Percentiles rank a stretch among this genome's conserved stretches.
These are phyloP conservation scores for Rhizopogon sp. DNA, from an alignment of 768 basidiomycete species.

Conservation along the genomic window DNA sequence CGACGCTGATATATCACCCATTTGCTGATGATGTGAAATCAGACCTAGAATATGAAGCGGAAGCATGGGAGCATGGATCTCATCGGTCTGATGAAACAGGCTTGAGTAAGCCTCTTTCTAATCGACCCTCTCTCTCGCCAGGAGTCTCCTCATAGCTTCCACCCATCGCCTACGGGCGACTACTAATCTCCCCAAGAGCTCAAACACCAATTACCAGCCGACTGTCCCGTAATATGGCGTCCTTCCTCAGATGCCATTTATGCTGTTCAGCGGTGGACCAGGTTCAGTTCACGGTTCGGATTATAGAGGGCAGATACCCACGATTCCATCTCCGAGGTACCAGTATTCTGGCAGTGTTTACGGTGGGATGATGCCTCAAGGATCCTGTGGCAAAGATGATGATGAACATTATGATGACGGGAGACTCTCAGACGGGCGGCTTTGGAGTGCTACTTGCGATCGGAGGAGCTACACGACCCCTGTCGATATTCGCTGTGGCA, in stretches of 20 bases:
- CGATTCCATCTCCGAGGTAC: constrained; percentile 47
- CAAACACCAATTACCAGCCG: constrained; percentile 50
- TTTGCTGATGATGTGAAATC: too few species aligned
- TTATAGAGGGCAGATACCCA: constrained; percentile 50
- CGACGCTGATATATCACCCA: too few species aligned
- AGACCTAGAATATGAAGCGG: too few species aligned
- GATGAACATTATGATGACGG: constrained; percentile 57
- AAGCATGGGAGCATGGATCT: too few species aligned
- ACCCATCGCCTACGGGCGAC: constrained; percentile 80
- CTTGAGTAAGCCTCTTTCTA: too few species aligned
- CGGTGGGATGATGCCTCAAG: constrained; percentile 60
- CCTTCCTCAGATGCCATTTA: constrained; percentile 59
- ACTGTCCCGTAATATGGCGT: constrained; percentile 39
- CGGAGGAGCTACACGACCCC: constrained; percentile 46
- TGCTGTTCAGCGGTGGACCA: constrained; percentile 62
- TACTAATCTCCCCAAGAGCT: constrained; percentile 62
- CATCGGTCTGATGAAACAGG: too few species aligned
- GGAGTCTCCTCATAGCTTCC: constrained; percentile 62
- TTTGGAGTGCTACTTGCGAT: constrained; percentile 49
- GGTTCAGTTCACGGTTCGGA: constrained; percentile 72
- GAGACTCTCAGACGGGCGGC: constrained; percentile 41
- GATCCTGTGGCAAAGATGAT: constrained; percentile 50
- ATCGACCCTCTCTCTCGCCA: constrained; percentile 53
- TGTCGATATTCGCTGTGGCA: constrained; percentile 87
- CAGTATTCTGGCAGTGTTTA: constrained; percentile 73